These are phyloP conservation scores for Epichloe festucae DNA, from an alignment of 2,329 filamentous ascomycete genomes.

Conservation along the genomic window DNA sequence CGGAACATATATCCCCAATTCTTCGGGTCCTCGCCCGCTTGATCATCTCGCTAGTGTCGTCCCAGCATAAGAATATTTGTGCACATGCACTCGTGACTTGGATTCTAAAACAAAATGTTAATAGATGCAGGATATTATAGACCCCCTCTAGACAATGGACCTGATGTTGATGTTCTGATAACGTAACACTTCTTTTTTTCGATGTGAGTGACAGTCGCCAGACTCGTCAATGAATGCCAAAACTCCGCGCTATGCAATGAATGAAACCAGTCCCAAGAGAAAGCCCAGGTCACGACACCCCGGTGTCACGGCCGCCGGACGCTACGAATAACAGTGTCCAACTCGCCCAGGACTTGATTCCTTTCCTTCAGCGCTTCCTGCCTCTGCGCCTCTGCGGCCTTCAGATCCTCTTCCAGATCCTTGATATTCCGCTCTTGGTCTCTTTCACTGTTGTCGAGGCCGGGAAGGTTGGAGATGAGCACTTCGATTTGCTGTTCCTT, in stretches of 20 bases:
- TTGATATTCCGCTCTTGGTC: slow-evolving; percentile 59
- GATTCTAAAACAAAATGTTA: not conserved
- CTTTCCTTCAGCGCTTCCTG: slow-evolving; percentile 51
- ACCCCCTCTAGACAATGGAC: not conserved
- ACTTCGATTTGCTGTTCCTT: slow-evolving; percentile 77
- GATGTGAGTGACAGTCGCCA: not conserved
- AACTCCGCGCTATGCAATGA: slow-evolving; percentile 18
- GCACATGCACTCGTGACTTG: not conserved
- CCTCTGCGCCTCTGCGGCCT: slow-evolving; percentile 47
- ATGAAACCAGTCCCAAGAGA: not conserved
- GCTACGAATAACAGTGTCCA: slow-evolving; percentile 48
- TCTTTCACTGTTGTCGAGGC: slow-evolving; percentile 63
- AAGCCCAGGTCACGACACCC: not conserved
- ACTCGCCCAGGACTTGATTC: slow-evolving; percentile 43
- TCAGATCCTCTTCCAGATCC: slow-evolving; percentile 52
- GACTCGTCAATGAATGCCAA: not conserved
- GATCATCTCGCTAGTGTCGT: not conserved
- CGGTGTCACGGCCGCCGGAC: slow-evolving; percentile 41
- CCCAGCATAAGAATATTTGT: not conserved
- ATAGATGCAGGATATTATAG: not conserved
- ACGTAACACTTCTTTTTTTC: not conserved
- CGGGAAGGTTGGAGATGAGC: slow-evolving; percentile 61
- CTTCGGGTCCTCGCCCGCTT: slow-evolving; percentile 49
- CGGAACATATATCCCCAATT: slow-evolving; percentile 67
- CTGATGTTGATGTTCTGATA: not conserved